Conservation (phyloP, 139 green algal species). For the Choricystis sp. region DNA sequence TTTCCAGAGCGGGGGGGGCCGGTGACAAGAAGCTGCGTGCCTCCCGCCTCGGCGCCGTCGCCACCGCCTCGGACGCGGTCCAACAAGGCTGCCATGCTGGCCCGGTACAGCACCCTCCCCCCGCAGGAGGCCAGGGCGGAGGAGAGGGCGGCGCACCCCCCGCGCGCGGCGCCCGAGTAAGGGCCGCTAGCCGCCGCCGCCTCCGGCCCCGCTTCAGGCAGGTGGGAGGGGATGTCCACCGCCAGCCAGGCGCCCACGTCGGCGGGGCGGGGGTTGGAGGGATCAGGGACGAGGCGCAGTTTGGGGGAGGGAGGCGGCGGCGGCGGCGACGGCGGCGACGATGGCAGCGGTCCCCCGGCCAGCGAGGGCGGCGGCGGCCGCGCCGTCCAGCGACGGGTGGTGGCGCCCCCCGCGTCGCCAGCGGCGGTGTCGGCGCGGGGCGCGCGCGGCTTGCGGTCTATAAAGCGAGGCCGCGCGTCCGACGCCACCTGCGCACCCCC, state of each 20-base stretch:
- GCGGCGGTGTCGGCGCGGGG: neutral
- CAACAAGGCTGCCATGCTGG: neutral
- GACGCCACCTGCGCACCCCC: no score
- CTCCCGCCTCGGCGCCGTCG: no score
- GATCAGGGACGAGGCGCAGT: neutral
- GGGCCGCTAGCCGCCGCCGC: neutral
- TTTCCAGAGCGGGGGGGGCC: neutral
- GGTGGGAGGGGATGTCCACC: neutral
- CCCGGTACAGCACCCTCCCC: neutral
- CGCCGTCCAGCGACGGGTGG: no score
- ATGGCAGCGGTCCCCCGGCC: no score
- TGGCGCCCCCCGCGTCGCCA: no score
- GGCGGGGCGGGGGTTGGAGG: neutral
- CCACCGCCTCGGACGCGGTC: neutral
- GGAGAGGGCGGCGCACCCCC: neutral
- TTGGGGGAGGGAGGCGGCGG: neutral
- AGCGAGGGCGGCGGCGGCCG: no score
- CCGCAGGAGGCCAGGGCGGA: neutral
- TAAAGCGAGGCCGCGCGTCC: no score
- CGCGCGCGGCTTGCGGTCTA: no score
- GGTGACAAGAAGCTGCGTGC: neutral
- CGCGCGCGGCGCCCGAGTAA: neutral
- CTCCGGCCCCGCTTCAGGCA: neutral
- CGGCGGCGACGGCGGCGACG: neutral
- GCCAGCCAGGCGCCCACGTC: neutral